Base-by-base conservation (phyloP, 495 filamentous ascomycete genomes). In the Penicillium mononematosum region DNA sequence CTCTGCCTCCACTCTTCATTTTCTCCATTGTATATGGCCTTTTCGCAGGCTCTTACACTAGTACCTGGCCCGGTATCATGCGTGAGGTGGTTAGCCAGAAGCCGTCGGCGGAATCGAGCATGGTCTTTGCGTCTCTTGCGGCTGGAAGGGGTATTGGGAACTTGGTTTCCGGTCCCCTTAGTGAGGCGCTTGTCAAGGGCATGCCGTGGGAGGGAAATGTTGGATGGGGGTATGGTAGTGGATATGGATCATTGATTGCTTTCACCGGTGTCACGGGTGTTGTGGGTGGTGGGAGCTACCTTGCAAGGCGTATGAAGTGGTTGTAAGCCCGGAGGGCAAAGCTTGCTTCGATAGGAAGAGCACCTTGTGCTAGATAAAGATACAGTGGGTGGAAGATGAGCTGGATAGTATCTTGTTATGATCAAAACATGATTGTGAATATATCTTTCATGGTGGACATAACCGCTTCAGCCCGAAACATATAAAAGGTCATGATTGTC, bases 21-120 rank as follows among this genome's bases (percentile, higher is more conserved):
- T 89, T 89, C 58, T 77, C 73, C 14, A 58, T 89, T 12, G 49
- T 83, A 1, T 88, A 85, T 57, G 87, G 87, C 1, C 63, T 86
- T 25, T 25, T 25, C 59, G 85, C 84, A 0, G 85, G 85, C 0
- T 75, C 76, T 0, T 84, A 78, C 54, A 75, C 75, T 3, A 74
- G 72, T 2, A 81, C 78, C 1, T 87, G 83, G 79, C 73, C 81
- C 0, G 86, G 80, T 6, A 75, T 83, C 29, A 80, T 82, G 58
- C 74, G 70, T 16, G 74, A 79, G 38, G 64, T 86, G 11, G 68
- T 72, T 25, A 49, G 58, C 43, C 66, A 69, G 7, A 63, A 69
- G 34, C 45, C 59, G 16, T 67, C 64, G 7, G 69, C 75, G 1
- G 78, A 83, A 41, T 67, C 75, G 2, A 73, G 74, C 9, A 78